A percentile compares a stretch with the other conserved stretches of the same genome.
phyloP scores from a whole-genome alignment of 2,329 filamentous ascomycete species.

The Penicillium digitatum region DNA sequence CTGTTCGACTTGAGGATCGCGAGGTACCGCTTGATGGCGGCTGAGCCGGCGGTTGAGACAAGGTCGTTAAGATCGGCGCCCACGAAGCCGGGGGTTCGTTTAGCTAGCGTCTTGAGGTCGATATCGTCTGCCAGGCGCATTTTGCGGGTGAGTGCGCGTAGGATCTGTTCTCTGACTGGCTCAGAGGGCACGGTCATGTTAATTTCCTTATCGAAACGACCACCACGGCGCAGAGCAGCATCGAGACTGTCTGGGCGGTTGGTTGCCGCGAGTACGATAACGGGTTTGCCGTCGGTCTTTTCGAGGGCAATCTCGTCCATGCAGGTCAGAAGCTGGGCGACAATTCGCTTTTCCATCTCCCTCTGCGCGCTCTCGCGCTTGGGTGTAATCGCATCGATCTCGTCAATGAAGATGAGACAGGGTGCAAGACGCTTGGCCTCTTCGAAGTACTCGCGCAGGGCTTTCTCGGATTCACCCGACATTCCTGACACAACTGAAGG shows the following conservation, averaged over 20 bases:
- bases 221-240: slow-evolving; percentile 67
- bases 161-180: slow-evolving; percentile 69
- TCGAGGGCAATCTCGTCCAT: slow-evolving; percentile 77
- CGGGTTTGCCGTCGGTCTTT: slow-evolving; percentile 68
- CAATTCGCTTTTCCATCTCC: slow-evolving; percentile 85
- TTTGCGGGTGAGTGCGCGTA: slow-evolving; percentile 67
- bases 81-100: slow-evolving; percentile 85
- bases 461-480: slow-evolving; percentile 86
- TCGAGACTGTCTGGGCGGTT: slow-evolving; percentile 85
- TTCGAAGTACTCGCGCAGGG: slow-evolving; percentile 78
- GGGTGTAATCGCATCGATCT: slow-evolving; percentile 85
- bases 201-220: slow-evolving; percentile 76
- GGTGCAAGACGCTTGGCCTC: slow-evolving; percentile 82
- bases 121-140: slow-evolving; percentile 64
- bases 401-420: slow-evolving; percentile 85
- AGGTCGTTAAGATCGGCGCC: slow-evolving; percentile 79
- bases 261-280: slow-evolving; percentile 87
- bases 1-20: slow-evolving; percentile 49
- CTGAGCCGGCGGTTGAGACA: slow-evolving; percentile 61
- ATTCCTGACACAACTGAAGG: slow-evolving; percentile 79
- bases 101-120: slow-evolving; percentile 70
- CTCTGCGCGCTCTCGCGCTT: slow-evolving; percentile 78
- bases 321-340: slow-evolving; percentile 75
- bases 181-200: slow-evolving; percentile 85
- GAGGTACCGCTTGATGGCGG: slow-evolving; percentile 60